Conservation (phyloP, 1,284 basidiomycete genomes). For the Sutorius eximius region DNA sequence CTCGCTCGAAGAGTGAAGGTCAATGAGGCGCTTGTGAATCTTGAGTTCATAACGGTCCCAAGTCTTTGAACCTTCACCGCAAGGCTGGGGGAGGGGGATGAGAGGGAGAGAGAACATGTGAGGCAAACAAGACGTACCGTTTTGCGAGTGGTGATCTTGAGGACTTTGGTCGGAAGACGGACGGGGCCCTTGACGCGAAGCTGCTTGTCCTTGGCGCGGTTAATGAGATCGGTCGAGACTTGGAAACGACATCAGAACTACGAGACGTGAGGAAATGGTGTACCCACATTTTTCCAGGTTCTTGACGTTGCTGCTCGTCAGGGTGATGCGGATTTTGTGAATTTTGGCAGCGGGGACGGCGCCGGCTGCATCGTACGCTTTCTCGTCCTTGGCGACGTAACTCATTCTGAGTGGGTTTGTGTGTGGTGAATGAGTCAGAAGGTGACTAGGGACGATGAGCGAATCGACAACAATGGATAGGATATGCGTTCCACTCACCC, state of each 20-base stretch:
- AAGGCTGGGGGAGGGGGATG: constrained; percentile 60
- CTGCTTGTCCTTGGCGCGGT: constrained; percentile 99
- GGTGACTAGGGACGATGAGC: constrained; percentile 54
- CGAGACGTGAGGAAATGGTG: not conserved
- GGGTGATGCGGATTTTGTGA: constrained; percentile 99
- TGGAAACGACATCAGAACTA: not conserved
- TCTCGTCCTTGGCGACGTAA: constrained; percentile 99
- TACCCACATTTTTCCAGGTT: constrained; percentile 95
- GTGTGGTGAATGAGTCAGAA: constrained; percentile 63
- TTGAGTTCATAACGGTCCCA: constrained; percentile 99
- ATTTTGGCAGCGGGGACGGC: constrained; percentile 87
- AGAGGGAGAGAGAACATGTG: not conserved
- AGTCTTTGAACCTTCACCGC: constrained; percentile 99
- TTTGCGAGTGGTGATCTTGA: constrained; percentile 99
- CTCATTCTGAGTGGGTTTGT: constrained; percentile 69
- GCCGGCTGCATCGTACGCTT: constrained; percentile 94
- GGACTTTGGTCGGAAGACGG: constrained; percentile 97
- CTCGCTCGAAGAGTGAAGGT: constrained; percentile 97
- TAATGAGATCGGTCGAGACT: constrained; percentile 97
- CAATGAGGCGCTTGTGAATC: constrained; percentile 99
- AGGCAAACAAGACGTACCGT: constrained; percentile 58
- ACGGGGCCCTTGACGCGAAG: constrained; percentile 99
- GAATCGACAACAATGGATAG: not conserved
- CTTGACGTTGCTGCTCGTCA: constrained; percentile 97
- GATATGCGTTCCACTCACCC: constrained; percentile 18